phyloP scores from a whole-genome alignment of 192 early-diverging fungal genomes.

The Linnemannia zychae region DNA sequence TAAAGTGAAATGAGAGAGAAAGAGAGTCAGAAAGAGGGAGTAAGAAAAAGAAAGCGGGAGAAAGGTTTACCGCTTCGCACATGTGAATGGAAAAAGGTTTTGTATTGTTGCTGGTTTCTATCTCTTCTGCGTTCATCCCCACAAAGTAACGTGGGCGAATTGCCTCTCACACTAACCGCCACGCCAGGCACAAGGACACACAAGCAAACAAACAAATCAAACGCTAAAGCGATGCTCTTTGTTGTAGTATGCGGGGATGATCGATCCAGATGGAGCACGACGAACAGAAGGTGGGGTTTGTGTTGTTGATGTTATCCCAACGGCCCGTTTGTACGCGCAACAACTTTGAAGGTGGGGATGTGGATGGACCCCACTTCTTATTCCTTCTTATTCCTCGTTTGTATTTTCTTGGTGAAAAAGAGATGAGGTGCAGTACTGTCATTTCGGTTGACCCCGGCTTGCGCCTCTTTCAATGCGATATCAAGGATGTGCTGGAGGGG shows the following conservation, averaged over 20 bases:
- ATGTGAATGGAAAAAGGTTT: not conserved
- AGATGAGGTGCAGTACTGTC: too few species aligned
- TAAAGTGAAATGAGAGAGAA: too few species aligned
- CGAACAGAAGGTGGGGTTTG: not conserved
- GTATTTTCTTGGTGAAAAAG: too few species aligned
- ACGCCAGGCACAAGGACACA: not conserved
- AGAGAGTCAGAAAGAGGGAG: not conserved
- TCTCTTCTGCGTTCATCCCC: not conserved
- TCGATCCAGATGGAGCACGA: not conserved
- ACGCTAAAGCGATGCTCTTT: not conserved
- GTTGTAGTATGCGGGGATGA: not conserved
- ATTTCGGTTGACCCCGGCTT: too few species aligned
- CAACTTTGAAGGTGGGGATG: not conserved
- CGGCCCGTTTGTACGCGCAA: not conserved
- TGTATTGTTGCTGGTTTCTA: not conserved
- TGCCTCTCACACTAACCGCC: not conserved
- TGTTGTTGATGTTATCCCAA: not conserved
- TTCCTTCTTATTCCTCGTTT: too few species aligned
- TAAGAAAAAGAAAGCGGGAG: not conserved
- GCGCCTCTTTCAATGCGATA: too few species aligned
- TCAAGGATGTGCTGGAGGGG: too few species aligned
- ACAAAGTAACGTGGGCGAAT: constrained; percentile 4
- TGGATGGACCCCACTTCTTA: not conserved
- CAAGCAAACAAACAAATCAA: constrained; percentile 4
- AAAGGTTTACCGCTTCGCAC: not conserved